Percentiles rank a stretch among this genome's conserved stretches.
phyloP scores from a whole-genome alignment of 73 alveolate species.

The Tetrahymena thermophila region DNA sequence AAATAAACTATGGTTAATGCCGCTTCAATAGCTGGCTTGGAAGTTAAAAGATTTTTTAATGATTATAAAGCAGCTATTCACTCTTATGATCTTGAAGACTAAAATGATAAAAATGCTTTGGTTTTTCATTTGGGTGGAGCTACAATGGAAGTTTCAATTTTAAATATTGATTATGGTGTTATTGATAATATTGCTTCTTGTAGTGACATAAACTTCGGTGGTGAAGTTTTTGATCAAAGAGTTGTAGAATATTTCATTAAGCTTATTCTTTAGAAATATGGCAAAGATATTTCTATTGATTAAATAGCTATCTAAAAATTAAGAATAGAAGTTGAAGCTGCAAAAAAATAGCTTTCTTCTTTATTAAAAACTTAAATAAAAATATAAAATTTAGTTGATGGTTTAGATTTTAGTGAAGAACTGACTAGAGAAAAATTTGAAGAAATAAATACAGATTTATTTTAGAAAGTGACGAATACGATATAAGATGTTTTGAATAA shows the following conservation, averaged over 20 bases:
- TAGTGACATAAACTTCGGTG: constrained; percentile 98
- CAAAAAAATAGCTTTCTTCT: constrained; percentile 94
- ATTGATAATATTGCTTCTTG: constrained; percentile 92
- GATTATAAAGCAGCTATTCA: constrained; percentile 91
- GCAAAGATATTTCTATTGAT: constrained; percentile 77
- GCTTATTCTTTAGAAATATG: constrained; percentile 81
- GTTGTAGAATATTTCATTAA: constrained; percentile 91
- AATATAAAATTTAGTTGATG: constrained; percentile 92
- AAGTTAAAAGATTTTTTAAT: constrained; percentile 64
- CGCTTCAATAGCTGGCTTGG: constrained; percentile 68
- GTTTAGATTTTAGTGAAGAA: constrained; percentile 94
- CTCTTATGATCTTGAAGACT: constrained; percentile 72
- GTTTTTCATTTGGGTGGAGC: constrained; percentile 88
- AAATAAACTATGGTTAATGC: constrained; percentile 95
- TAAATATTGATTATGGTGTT: constrained; percentile 93
- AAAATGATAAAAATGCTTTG: constrained; percentile 55
- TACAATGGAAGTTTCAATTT: constrained; percentile 81
- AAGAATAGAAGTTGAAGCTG: constrained; percentile 95
- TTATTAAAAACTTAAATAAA: constrained; percentile 79
- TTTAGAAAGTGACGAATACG: constrained; percentile 93
- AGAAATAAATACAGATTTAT: constrained; percentile 85
- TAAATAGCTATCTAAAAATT: constrained; percentile 92
- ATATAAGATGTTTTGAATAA: constrained; percentile 83
- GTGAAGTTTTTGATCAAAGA: constrained; percentile 97
- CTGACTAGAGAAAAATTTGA: constrained; percentile 96